Evolutionary conservation across 208 protist species (phyloP), one percentile per base, ranked within the genome.

Genomic region (Trypanosoma platydactyli): DNA sequence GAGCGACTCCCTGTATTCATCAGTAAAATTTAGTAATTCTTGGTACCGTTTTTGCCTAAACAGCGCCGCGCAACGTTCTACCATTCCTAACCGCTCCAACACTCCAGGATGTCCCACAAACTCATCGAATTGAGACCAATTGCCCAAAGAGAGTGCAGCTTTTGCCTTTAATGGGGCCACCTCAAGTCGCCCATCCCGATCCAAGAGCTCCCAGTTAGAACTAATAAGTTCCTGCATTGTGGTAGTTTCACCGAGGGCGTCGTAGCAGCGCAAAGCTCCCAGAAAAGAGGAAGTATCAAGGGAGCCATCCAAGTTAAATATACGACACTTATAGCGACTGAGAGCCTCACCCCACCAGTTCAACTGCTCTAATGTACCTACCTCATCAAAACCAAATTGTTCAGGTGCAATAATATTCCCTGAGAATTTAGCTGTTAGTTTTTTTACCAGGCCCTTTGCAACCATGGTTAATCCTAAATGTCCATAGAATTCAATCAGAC

Each of bases 301-400:
- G 16, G 61, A 56, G 12, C 77, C 70, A 35, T 76, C 71, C 15
- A 44, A 65, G 54, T 76, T 80, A 16, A 61, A 61, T 75, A 94
- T 80, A 44, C 83, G 74, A 11, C 79, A 79, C 49, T 83, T 68
- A 64, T 96, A 96, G 38, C 78, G 84, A 58, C 69, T 64, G 49
- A 94, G 73, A 4, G 90, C 90, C 64, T 96, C 87, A 40, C 64
- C 78, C 85, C 86, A 93, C 87, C 88, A 94, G 45, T 94, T 87
- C 49, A 96, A 81, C 73, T 96, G 90, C 74, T 96, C 90, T 35
- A 96, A 55, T 25, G 84, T 87, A 30, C 80, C 82, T 16, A 94
- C 78, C 52, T 89, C 85, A 56, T 94, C 85, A 50, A 90, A 89
- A 45, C 90, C 82, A 64, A 91, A 88, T 68, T 91, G 73, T 48